Evolutionary conservation across 2,329 filamentous ascomycete genomes (phyloP), one percentile per base, ranked within the genome.

Genomic region (Immersiporthe knoxdaviesiana): DNA sequence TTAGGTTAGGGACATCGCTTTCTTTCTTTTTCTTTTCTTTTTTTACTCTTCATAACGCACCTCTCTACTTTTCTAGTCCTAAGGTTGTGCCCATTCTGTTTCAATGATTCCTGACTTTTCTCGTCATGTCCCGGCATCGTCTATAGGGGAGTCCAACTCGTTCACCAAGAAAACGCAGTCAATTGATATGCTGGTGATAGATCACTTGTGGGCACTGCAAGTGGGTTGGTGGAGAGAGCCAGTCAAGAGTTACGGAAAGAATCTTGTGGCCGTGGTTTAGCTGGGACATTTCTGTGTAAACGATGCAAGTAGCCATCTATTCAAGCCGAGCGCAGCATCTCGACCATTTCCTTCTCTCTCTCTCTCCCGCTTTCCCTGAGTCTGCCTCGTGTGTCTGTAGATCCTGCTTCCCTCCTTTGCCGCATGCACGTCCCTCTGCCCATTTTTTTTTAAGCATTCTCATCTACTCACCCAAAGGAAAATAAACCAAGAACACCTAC

Each of bases 301-400:
- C 5, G 21, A 56, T 56, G 52, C 52, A 56, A 59, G 32, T 21
- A n/a, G 30, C 30, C 56, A 2, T 59, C 56, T 59, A 59, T 59
- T 24, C 56, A 37, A 59, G 21, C 32, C 32, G 56, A 59, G 56
- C 32, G 56, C 56, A 59, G 56, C 56, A 59, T 37, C 32, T 59
- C 56, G 18, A 24, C 30, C 32, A n/a, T 37, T 35, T 4, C 8
- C 35, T 35, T 8, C 35, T 35, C 35, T 35, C 35, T n/a, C 1
- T 11, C 54, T 58, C 54, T 6, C 54, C 27, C 5, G 21, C 2
- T 14, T 12, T 37, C 8, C 7, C 16, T 14, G 32, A 30, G 21
- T 59, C 56, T 59, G 16, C 56, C 32, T 59, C 52, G 27, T 21
- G 16, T 24, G 32, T 59, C 8, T 37, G 30, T 37, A 32, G 37